These are phyloP conservation scores for Physaria fendleri DNA, from an alignment of 345 rosid species.

Conservation along the genomic window DNA sequence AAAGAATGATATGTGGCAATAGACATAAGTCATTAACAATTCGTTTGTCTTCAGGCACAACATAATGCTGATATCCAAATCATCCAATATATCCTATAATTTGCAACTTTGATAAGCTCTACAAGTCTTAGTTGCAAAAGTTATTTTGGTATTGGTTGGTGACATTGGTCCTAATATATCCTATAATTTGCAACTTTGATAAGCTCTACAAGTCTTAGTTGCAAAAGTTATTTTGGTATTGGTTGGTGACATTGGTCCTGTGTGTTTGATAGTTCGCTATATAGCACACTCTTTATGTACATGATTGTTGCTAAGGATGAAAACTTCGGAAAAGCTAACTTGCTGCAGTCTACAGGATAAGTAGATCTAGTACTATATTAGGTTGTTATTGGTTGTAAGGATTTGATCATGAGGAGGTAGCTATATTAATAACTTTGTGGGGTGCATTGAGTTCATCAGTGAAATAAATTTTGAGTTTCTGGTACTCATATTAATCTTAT, in stretches of 20 bases:
- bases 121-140: not conserved
- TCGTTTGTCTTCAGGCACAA: not conserved
- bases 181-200: constrained; percentile 3
- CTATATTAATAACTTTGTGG: not conserved
- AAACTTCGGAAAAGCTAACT: not conserved
- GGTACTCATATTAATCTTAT: not conserved
- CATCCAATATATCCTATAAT: constrained; percentile 5
- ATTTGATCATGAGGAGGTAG: not conserved
- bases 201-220: not conserved
- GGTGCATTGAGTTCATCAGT: not conserved
- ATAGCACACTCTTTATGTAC: not conserved
- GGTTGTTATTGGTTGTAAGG: not conserved
- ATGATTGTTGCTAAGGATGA: not conserved
- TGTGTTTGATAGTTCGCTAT: not conserved
- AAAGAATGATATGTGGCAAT: constrained; percentile 1
- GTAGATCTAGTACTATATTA: not conserved
- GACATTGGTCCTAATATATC: not conserved
- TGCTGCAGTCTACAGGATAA: not conserved
- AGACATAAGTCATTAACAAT: constrained; percentile 9
- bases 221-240: not conserved
- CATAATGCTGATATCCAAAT: constrained; percentile 3
- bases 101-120: not conserved
- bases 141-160: not conserved
- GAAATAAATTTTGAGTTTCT: constrained; percentile 1
- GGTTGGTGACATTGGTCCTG: not conserved